Evolutionary conservation across 2,329 filamentous ascomycete species (phyloP), one percentile per base, ranked within the genome.

Genomic region (Xylaria sp.): DNA sequence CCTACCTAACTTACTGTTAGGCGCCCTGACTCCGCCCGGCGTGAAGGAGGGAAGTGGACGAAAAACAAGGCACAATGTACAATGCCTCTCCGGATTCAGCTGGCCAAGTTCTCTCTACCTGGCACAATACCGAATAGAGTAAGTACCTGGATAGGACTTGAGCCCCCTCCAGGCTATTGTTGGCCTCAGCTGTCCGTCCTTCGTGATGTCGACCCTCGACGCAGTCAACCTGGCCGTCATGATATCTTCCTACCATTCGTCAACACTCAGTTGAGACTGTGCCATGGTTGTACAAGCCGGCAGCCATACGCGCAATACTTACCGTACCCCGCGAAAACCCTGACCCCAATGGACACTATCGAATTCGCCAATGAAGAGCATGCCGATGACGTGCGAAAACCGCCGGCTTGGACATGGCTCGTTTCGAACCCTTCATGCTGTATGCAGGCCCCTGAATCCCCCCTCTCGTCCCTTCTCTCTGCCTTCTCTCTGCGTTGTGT

Each of bases 311-410:
- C 31, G 12, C 18, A 15, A 18, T 25, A 41, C 46, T 12, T 13
- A 13, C 20, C 46, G 13, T 57, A 57, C 55, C 55, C 37, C 55
- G 37, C 55, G 55, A 44, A 44, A 39, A 9, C 31, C 39, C 25
- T 28, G 10, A 37, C 48, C 48, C 48, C 48, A 34, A 55, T n/a
- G 34, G 18, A 20, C 37, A 25, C 6, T 25, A 28, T 28, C 55
- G 55, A 39, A 57, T 57, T 57, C 55, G 54, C 54, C 34, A 57
- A 57, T 57, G 20, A 28, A 57, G 55, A 44, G 34, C 34, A 18
- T 28, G 55, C 37, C 4, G n/a, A 28, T 54, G 51, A 18, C 9
- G 54, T 37, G 34, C 46, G 41, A 46, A 48, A 50, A 20, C 46
- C 2, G 23, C 54, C 12, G 2, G 20, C n/a, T n/a, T 31, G 31